Evolutionary conservation across 2,329 filamentous ascomycete genomes (phyloP).

Genomic region (Zymoseptoria brevis): DNA sequence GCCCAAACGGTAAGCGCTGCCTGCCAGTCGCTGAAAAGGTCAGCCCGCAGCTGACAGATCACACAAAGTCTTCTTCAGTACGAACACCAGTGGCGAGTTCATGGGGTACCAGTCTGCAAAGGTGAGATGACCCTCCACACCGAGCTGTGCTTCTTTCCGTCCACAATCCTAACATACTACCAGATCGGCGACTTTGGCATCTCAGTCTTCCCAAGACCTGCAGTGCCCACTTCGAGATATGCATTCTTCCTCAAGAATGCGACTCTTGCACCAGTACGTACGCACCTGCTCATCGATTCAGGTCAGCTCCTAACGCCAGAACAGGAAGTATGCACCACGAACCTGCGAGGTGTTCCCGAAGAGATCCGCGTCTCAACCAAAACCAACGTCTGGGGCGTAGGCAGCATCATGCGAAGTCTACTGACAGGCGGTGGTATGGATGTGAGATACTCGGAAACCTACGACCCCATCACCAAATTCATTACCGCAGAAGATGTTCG

Average conservation of each 20-base stretch:
- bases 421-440: neutral
- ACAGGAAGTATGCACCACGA: neutral
- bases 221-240: neutral
- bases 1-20: neutral
- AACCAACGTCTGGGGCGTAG: conserved; percentile 13
- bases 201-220: neutral
- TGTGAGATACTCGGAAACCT: neutral
- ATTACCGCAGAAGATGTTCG: neutral
- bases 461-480: neutral
- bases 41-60: neutral
- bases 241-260: neutral
- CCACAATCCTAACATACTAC: neutral
- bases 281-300: neutral
- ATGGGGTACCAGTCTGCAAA: conserved; percentile 7
- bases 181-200: conserved; percentile 10
- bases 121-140: neutral
- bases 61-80: conserved; percentile 6
- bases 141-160: neutral
- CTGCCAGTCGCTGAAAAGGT: neutral
- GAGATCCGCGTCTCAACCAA: conserved; percentile 2
- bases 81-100: neutral
- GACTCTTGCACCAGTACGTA: neutral
- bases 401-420: conserved; percentile 8
- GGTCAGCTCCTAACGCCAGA: neutral
- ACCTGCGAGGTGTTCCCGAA: neutral